Conservation (phyloP, 192 early-diverging fungal genomes). For the Coemansia sp. region DNA sequence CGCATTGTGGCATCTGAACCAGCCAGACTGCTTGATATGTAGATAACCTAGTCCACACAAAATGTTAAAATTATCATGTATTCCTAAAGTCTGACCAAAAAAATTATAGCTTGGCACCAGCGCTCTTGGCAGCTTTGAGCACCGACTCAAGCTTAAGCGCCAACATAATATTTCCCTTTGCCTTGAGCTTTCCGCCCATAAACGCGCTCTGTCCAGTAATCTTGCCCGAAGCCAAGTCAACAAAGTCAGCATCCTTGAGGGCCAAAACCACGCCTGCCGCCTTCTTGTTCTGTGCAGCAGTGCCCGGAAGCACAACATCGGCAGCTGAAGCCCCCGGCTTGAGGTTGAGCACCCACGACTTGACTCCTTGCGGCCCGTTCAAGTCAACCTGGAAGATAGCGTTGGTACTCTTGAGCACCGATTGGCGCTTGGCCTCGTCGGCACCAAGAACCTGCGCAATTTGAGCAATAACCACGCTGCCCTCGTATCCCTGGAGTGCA, state of each 20-base stretch:
- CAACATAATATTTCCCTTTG: constrained; percentile 73
- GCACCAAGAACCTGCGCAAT: constrained; percentile 61
- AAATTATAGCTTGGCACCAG: constrained; percentile 66
- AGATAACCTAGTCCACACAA: background rate
- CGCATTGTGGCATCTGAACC: too few species aligned
- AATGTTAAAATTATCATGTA: background rate
- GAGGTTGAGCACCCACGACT: constrained; percentile 83
- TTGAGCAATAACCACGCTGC: constrained; percentile 71
- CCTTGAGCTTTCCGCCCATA: constrained; percentile 89
- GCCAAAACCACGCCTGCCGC: constrained; percentile 74
- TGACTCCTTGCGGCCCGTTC: constrained; percentile 65
- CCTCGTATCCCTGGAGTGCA: constrained; percentile 70
- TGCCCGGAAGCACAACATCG: constrained; percentile 60
- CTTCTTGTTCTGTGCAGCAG: constrained; percentile 55
- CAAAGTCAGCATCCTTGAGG: constrained; percentile 78
- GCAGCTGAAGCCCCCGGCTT: constrained; percentile 70
- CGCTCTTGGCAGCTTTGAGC: constrained; percentile 58
- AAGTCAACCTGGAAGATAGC: constrained; percentile 88
- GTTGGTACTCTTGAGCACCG: constrained; percentile 73
- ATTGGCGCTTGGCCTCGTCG: constrained; percentile 63
- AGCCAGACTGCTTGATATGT: too few species aligned
- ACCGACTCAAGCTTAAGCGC: constrained; percentile 71
- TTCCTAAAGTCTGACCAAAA: background rate
- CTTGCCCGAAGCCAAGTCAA: constrained; percentile 81
- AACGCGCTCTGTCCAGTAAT: constrained; percentile 88